Base-by-base conservation (phyloP, 495 filamentous ascomycete genomes). In the Schizothecium vesticola region DNA sequence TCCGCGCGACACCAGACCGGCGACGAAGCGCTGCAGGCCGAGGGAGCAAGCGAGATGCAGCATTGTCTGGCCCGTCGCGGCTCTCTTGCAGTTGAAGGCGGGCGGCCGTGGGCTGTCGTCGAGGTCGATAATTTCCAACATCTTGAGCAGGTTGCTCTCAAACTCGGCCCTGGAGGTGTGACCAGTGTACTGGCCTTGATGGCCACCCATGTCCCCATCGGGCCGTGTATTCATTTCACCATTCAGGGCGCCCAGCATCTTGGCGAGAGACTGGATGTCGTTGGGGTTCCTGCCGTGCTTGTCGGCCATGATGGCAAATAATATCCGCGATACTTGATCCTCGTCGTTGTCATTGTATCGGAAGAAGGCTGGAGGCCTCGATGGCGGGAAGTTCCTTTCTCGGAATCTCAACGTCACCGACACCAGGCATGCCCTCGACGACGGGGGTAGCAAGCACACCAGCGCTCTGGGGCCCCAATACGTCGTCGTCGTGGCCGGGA, bases 371-470 rank as follows among this genome's bases (percentile, higher is more conserved):
- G 80, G 66, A 8, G 43, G 43, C 16, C 43, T 59, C 74, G 74
- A 69, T 86, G 83, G 63, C 83, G 83, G 13, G 67, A 57, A 28
- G 59, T 24, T 3, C 68, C 36, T 70, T 83, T 72, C 71, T 86
- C 84, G 22, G 78, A 76, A 68, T 87, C 43, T 89, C 75, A 95
- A 87, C 0, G 89, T 89, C 29, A 97, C 92, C 10, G 85, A 81
- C 2, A 97, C 94, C 36, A 84, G 77, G 13, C 93, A 91, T 1
- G 91, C 82, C 57, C 82, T 81, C 13, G 86, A 77, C 29, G 89
- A 88, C 3, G 94, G 92, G 24, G 94, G 94, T 0, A 94, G 82
- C 36, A 93, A 80, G 74, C 92, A 96, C 56, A 96, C 91, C n/a
- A 97, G 81, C 22, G 90, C 91, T 57, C 86, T 89, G 63, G 90